These are phyloP conservation scores for Globisporangium spiculum DNA, from an alignment of 352 stramenopile genomes.

Conservation along the genomic window DNA sequence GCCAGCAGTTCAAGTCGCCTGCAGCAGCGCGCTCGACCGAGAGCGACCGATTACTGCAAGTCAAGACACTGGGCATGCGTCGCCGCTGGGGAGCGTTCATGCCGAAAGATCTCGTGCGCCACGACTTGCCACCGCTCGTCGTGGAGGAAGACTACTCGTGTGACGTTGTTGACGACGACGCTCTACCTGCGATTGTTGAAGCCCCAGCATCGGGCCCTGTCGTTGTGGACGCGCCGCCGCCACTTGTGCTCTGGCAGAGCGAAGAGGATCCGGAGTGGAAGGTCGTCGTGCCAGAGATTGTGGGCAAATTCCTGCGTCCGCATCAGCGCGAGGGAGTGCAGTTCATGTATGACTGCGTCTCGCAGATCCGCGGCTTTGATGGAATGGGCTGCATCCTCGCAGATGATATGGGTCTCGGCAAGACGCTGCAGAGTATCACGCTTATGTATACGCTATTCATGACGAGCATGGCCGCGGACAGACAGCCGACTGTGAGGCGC, in stretches of 20 bases:
- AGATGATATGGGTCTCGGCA: slow-evolving; percentile 87
- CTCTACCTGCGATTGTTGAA: slow-evolving; percentile 23
- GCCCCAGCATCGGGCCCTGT: slow-evolving; percentile 15
- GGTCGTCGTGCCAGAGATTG: slow-evolving; percentile 85
- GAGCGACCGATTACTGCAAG: slow-evolving; percentile 71
- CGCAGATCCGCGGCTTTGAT: slow-evolving; percentile 68
- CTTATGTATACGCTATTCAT: slow-evolving; percentile 84
- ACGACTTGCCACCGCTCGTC: slow-evolving; percentile 59
- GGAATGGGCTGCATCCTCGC: slow-evolving; percentile 85
- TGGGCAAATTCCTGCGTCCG: slow-evolving; percentile 94
- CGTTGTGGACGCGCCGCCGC: slow-evolving; percentile 41
- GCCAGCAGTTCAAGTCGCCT: slow-evolving; percentile 76
- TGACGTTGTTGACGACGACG: slow-evolving; percentile 27
- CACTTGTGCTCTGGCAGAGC: slow-evolving; percentile 80
- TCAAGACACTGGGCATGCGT: slow-evolving; percentile 85
- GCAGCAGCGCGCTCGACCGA: slow-evolving; percentile 53
- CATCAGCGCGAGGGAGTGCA: slow-evolving; percentile 96
- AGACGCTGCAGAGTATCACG: slow-evolving; percentile 86
- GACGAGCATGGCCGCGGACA: slow-evolving; percentile 52
- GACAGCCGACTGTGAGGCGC: slow-evolving; percentile 62
- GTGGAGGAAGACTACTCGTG: slow-evolving; percentile 53
- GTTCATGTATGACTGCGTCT: slow-evolving; percentile 97
- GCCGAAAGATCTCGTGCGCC: slow-evolving; percentile 55
- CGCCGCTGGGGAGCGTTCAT: slow-evolving; percentile 50
- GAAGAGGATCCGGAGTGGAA: slow-evolving; percentile 56